Percentiles rank a stretch among this genome's conserved stretches.
Evolutionary conservation across 257 asterid species (phyloP).

Genomic region (Solanum rostratum): DNA sequence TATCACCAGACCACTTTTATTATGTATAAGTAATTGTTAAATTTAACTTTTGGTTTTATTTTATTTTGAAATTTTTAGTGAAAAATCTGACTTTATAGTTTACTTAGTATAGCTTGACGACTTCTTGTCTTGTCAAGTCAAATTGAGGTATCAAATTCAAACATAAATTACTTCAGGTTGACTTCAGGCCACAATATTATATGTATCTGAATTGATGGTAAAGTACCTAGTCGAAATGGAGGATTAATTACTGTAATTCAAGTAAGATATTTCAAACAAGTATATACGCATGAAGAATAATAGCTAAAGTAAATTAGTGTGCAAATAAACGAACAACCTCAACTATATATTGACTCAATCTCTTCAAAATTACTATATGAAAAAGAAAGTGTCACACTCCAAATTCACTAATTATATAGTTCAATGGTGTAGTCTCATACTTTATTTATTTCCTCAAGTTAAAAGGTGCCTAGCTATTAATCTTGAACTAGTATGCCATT

Average conservation of each 20-base stretch:
- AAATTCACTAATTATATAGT: neutral
- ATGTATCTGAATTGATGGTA: too few species aligned
- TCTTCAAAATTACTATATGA: neutral
- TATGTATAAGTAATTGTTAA: too few species aligned
- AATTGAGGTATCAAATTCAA: too few species aligned
- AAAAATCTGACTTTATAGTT: neutral
- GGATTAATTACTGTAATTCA: too few species aligned
- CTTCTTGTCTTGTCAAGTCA: too few species aligned
- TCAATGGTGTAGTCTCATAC: neutral
- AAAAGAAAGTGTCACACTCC: neutral
- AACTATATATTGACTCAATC: neutral
- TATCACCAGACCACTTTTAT: slow-evolving; percentile 65
- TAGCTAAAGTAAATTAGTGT: neutral
- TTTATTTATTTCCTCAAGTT: neutral
- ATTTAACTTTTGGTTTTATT: too few species aligned
- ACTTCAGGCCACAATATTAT: neutral
- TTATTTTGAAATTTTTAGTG: too few species aligned
- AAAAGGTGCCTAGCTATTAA: neutral
- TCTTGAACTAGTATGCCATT: neutral
- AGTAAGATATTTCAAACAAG: too few species aligned
- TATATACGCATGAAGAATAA: too few species aligned
- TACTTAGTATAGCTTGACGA: neutral
- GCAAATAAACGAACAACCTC: neutral
- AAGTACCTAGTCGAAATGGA: too few species aligned
- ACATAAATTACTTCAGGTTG: too few species aligned